A percentile compares a stretch with the other conserved stretches of the same genome.
These are phyloP conservation scores for Calonectria fujianensis DNA, from an alignment of 2,329 filamentous ascomycete species.

Conservation along the genomic window DNA sequence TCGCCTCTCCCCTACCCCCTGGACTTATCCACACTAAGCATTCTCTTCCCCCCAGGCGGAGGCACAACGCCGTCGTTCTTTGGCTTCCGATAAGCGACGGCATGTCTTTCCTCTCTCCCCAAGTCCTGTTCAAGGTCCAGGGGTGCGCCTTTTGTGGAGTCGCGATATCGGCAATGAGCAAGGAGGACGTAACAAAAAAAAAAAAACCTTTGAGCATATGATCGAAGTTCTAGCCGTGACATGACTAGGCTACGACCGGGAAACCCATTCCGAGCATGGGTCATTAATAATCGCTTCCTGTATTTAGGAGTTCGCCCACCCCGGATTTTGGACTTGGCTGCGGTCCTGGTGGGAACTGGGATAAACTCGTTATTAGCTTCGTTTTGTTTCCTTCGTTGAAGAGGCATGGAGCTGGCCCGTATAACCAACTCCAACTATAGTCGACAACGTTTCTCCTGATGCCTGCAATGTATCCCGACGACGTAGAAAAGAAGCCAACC, in stretches of 20 bases:
- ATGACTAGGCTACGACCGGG: neutral
- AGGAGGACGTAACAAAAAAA: slow-evolving; percentile 6
- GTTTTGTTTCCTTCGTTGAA: slow-evolving; percentile 20
- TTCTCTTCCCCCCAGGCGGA: slow-evolving; percentile 13
- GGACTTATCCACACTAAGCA: neutral
- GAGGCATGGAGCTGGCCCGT: slow-evolving; percentile 36
- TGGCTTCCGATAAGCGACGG: slow-evolving; percentile 25
- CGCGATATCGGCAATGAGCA: slow-evolving; percentile 37
- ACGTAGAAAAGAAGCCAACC: slow-evolving; percentile 47
- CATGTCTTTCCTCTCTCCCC: neutral
- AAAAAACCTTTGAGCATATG: slow-evolving; percentile 19
- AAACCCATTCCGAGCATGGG: slow-evolving; percentile 21
- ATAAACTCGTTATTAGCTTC: neutral
- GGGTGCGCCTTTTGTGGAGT: slow-evolving; percentile 26
- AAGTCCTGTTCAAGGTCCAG: neutral
- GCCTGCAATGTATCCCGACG: slow-evolving; percentile 45
- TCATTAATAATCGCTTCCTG: slow-evolving; percentile 28
- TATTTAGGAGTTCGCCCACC: slow-evolving; percentile 47
- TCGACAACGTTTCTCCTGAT: neutral
- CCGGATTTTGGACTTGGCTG: slow-evolving; percentile 19
- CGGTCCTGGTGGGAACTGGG: slow-evolving; percentile 5
- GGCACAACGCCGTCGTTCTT: slow-evolving; percentile 30
- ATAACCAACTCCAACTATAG: slow-evolving; percentile 26
- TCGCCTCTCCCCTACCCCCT: neutral
- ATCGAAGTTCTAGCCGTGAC: neutral